Evolutionary conservation across 2,329 filamentous ascomycete species (phyloP).

Genomic region (Colletotrichum musicola): DNA sequence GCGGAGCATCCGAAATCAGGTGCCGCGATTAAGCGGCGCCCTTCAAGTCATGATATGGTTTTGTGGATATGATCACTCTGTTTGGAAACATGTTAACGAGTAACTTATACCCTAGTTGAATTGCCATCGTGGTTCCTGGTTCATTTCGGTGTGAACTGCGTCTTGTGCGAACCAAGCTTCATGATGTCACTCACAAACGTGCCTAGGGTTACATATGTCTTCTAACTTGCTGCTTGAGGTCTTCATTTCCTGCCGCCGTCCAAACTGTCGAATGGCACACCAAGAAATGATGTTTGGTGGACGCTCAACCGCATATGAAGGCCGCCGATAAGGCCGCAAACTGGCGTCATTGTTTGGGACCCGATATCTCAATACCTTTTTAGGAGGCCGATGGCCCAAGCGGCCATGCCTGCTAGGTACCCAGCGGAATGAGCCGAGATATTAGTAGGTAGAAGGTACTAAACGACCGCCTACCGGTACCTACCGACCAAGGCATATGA

Average conservation of each 20-base stretch:
- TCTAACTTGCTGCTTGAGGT: no score
- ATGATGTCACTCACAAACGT: no score
- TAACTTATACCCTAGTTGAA: neutral
- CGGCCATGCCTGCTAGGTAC: no score
- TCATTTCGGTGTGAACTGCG: neutral
- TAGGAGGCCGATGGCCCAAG: neutral
- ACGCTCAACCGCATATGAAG: neutral
- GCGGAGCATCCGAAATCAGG: no score
- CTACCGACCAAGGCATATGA: no score
- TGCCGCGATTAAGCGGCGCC: neutral
- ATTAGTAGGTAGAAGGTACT: no score
- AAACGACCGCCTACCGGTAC: no score
- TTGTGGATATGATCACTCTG: neutral
- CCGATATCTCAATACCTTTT: neutral
- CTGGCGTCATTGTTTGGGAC: constrained; percentile 25
- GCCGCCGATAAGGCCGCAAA: neutral
- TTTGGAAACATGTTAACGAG: constrained; percentile 2
- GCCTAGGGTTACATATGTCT: no score
- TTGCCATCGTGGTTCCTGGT: neutral
- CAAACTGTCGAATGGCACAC: no score
- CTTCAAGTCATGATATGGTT: neutral
- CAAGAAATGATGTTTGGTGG: neutral
- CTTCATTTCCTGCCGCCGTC: no score
- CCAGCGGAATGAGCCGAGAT: no score
- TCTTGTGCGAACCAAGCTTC: no score